Evolutionary conservation across 768 basidiomycete species (phyloP).

Genomic region (Lactarius psammicola): DNA sequence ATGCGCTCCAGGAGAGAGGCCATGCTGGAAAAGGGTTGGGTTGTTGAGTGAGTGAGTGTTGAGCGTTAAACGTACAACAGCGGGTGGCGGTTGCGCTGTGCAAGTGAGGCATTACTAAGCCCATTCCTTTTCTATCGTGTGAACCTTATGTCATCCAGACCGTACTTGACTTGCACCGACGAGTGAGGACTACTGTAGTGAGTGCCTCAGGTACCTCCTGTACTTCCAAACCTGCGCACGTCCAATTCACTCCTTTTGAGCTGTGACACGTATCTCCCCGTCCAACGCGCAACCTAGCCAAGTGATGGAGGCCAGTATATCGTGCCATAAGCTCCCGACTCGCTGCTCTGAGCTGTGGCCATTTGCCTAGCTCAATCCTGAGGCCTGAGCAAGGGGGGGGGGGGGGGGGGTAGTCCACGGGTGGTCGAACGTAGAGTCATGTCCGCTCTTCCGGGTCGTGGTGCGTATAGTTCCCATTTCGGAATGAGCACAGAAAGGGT

Average conservation of each 20-base stretch:
- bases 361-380: constrained; percentile 33
- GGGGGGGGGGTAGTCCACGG: too few relatives aligned
- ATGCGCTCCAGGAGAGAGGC: constrained; percentile 30
- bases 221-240: too few relatives aligned
- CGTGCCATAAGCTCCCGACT: constrained; percentile 47
- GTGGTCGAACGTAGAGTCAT: constrained; percentile 26
- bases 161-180: too few relatives aligned
- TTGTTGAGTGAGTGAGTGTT: constrained; percentile 1
- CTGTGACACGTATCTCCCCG: too few relatives aligned
- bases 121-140: not conserved
- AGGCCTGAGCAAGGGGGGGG: constrained; percentile 32
- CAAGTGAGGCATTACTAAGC: not conserved
- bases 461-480: constrained; percentile 16
- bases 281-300: constrained; percentile 1
- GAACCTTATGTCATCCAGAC: not conserved
- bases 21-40: constrained; percentile 16
- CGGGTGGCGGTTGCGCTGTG: not conserved
- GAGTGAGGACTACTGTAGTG: too few relatives aligned
- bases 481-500: not conserved
- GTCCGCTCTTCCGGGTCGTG: constrained; percentile 29
- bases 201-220: too few relatives aligned
- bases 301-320: constrained; percentile 56
- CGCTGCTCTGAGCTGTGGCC: constrained; percentile 32
- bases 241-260: too few relatives aligned
- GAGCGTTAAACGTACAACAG: not conserved